Evolutionary conservation across 2,329 filamentous ascomycete genomes (phyloP).

Genomic region (Verruconis gallopava): DNA sequence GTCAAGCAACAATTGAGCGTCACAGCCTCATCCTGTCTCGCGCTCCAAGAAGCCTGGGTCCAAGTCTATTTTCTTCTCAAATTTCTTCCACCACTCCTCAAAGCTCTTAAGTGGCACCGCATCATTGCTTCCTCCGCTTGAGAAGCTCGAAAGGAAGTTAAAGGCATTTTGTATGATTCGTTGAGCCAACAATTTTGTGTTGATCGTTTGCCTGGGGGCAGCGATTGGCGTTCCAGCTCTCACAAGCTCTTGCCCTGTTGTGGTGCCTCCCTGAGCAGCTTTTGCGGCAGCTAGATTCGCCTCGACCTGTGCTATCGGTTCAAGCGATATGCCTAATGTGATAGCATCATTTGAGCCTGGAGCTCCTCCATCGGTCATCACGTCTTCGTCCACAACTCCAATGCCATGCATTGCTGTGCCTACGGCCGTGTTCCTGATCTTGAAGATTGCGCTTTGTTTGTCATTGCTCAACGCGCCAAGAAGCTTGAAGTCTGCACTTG

Average conservation of each 20-base stretch:
- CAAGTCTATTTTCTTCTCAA: conserved; percentile 70
- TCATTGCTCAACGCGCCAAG: conserved; percentile 80
- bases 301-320: conserved; percentile 59
- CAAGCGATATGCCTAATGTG: conserved; percentile 71
- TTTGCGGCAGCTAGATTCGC: conserved; percentile 38
- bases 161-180: conserved; percentile 94
- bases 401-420: conserved; percentile 18
- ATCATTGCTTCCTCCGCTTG: conserved; percentile 51
- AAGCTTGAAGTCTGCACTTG: conserved; percentile 55
- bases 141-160: conserved; percentile 87
- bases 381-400: conserved; percentile 27
- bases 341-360: conserved; percentile 25
- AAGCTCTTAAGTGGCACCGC: conserved; percentile 91
- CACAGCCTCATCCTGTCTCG: conserved; percentile 35
- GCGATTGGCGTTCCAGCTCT: conserved; percentile 18
- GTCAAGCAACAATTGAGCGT: too few species aligned
- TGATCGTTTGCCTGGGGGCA: conserved; percentile 28
- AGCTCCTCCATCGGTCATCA: conserved; percentile 30
- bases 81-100: conserved; percentile 96
- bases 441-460: conserved; percentile 88
- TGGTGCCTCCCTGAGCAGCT: conserved; percentile 16
- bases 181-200: conserved; percentile 74
- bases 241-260: conserved; percentile 23
- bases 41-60: conserved; percentile 85
- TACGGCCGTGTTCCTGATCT: conserved; percentile 40